Evolutionary conservation across 257 asterid species (phyloP).

Genomic region (Ocimum tenuiflorum): DNA sequence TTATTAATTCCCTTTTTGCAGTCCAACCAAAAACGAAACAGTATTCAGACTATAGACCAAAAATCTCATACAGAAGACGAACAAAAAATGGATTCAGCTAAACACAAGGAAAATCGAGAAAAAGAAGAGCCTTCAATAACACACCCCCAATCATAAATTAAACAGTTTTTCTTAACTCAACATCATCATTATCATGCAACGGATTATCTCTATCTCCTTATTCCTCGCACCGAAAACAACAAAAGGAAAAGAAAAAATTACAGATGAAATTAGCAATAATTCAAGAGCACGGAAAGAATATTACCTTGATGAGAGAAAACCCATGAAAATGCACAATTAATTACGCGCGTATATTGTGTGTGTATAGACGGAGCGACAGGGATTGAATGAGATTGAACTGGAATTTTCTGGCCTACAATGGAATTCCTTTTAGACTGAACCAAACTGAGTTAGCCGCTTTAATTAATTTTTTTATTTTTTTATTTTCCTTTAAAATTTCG

Average conservation of each 20-base stretch:
- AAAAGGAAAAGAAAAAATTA: not conserved
- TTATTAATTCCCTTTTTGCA: too few species aligned
- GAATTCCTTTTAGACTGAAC: not conserved
- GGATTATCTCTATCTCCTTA: not conserved
- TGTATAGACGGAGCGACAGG: not conserved
- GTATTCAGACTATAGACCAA: not conserved
- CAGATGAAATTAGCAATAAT: not conserved
- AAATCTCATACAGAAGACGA: not conserved
- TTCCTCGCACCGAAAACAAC: not conserved
- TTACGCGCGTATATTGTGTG: not conserved
- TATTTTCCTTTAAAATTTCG: not conserved
- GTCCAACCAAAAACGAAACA: not conserved
- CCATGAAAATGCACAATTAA: constrained; percentile 10
- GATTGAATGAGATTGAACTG: constrained; percentile 15
- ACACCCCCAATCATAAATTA: not conserved
- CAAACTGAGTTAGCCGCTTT: not conserved
- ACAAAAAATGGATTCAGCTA: not conserved
- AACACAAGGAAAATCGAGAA: not conserved
- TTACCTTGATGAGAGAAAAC: constrained; percentile 2
- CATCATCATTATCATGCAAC: not conserved
- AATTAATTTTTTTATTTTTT: not conserved
- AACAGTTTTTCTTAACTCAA: not conserved
- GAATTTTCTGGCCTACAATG: not conserved
- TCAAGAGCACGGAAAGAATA: constrained; percentile 3
- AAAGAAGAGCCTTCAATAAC: not conserved